Percentiles rank a stretch among this genome's conserved stretches.
Conservation (phyloP, 1,284 basidiomycete genomes). For the Fomitopsis palustris region DNA sequence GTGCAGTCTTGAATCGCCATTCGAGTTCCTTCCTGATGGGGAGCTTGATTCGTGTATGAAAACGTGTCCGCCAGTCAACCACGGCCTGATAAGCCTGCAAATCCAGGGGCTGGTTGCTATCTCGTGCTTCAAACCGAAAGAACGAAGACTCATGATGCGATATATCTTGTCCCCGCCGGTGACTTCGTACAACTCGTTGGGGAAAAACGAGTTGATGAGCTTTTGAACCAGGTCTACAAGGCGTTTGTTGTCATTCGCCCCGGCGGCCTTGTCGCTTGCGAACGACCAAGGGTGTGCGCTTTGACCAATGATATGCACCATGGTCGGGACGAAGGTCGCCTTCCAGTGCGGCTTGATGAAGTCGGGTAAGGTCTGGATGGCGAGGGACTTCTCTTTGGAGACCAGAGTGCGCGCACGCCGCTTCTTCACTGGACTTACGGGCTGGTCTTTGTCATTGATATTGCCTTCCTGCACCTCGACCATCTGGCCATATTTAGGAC, state of each 20-base stretch:
- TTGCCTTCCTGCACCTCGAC: too few relatives aligned
- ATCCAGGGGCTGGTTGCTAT: background rate
- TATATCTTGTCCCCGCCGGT: background rate
- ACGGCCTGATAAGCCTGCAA: background rate
- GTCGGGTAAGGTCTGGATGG: background rate
- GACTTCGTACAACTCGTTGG: background rate
- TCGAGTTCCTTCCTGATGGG: background rate
- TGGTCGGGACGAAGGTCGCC: background rate
- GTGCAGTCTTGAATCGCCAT: background rate
- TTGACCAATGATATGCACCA: background rate
- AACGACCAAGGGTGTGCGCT: background rate
- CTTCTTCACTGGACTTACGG: too few relatives aligned
- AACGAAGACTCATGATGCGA: background rate
- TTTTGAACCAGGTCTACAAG: background rate
- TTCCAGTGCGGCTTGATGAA: background rate
- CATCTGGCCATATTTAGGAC: too few relatives aligned
- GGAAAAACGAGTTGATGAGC: background rate
- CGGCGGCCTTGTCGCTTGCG: background rate
- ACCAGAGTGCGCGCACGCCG: background rate
- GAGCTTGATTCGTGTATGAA: background rate
- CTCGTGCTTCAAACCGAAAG: too few relatives aligned
- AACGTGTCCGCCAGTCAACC: background rate
- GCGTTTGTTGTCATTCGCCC: background rate
- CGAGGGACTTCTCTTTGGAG: background rate
- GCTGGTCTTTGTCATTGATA: too few relatives aligned